Base-by-base conservation (phyloP, 2,329 filamentous ascomycete species). In the Penicillium sp. region DNA sequence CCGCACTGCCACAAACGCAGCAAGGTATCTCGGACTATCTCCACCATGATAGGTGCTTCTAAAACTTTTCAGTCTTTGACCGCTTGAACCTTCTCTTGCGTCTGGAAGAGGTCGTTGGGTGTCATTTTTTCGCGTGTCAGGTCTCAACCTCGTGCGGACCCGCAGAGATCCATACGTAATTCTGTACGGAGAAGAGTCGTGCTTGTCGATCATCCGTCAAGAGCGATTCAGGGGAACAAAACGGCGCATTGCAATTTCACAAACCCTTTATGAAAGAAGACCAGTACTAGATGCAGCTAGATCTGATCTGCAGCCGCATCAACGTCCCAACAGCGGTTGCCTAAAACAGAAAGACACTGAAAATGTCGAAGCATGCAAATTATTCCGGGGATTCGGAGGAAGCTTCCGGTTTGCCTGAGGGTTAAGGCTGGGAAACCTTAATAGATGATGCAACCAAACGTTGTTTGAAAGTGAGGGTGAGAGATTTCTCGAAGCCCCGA, bases 341-440 rank as follows among this genome's bases (percentile, higher is more conserved):
- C 19, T 15, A n/a, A 26, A 26, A 35, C 31, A 48, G 44, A 47
- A 31, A 45, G 13, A 46, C n/a, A 8, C 11, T 7, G 21, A 11
- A 31, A 17, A 44, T 21, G 17, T 56, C 17, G 44, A 19, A 19
- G 53, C 19, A 7, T 17, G 21, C 19, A 29, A 26, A 21, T 29
- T 21, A 15, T 26, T 29, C 8, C 29, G 30, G 55, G 7, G 15
- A 21, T 7, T 46, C 45, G 55, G 47, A 17, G n/a, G 21, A 7
- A 9, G 21, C 31, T 45, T 31, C 47, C 35, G 47, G 47, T 11
- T 5, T 35, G 44, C 54, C 46, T 51, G 30, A 44, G 35, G 21
- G 46, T 41, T 50, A 35, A 50, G 48, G 48, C 48, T 50, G 56
- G 46, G 8, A 49, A 58, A 58, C 56, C 46, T 48, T 58, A 58